phyloP scores from a whole-genome alignment of 495 filamentous ascomycete species.

The Neurospora sp. region DNA sequence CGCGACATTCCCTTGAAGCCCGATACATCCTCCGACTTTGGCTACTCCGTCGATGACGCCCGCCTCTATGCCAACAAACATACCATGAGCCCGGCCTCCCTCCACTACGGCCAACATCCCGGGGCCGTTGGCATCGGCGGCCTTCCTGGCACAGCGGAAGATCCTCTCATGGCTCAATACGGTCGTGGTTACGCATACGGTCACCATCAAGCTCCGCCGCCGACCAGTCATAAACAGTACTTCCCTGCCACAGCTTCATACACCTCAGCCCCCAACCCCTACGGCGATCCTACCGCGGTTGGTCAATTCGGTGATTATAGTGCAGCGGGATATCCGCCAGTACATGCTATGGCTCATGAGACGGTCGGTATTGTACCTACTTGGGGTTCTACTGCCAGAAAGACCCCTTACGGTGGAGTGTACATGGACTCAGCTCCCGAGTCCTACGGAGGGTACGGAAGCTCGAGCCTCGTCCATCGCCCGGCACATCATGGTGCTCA shows the following conservation, averaged over 20 bases:
- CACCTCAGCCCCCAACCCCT: neutral
- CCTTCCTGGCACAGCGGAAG: neutral
- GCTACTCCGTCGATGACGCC: slow-evolving; percentile 31
- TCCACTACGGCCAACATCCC: neutral
- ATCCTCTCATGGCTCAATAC: neutral
- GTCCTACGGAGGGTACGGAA: slow-evolving; percentile 18
- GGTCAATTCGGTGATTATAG: neutral
- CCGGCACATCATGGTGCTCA: slow-evolving; percentile 17
- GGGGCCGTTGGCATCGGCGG: neutral
- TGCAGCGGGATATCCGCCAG: neutral
- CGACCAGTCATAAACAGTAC: neutral
- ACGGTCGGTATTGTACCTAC: slow-evolving; percentile 19
- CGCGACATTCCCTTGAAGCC: slow-evolving; percentile 33
- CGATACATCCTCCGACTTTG: slow-evolving; percentile 23
- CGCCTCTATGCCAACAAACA: slow-evolving; percentile 27
- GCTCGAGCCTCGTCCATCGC: slow-evolving; percentile 24
- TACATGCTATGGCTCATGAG: slow-evolving; percentile 21
- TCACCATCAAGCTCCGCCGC: neutral
- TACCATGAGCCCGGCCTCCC: neutral
- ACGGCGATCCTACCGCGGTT: neutral
- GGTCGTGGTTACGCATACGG: neutral
- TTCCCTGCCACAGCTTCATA: neutral
- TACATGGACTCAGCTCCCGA: slow-evolving; percentile 24
- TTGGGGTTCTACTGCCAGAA: slow-evolving; percentile 18
- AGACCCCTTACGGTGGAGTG: slow-evolving; percentile 17